Evolutionary conservation across 495 filamentous ascomycete species (phyloP).

Genomic region (Tetracladium setigerum): DNA sequence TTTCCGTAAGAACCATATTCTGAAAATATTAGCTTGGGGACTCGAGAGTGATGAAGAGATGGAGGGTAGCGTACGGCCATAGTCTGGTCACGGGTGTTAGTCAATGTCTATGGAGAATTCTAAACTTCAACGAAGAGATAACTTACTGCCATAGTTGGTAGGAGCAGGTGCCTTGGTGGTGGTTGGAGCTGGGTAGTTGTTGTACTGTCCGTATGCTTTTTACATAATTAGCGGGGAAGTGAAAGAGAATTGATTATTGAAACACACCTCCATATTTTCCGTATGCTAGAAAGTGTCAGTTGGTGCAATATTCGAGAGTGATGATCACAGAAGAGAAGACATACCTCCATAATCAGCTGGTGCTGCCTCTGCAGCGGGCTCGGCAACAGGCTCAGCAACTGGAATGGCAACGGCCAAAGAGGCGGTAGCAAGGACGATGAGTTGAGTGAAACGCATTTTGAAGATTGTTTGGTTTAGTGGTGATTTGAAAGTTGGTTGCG

Average conservation of each 20-base stretch:
- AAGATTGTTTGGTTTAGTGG: neutral
- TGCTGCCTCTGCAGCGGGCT: slow-evolving; percentile 3
- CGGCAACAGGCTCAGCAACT: neutral
- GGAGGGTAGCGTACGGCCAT: slow-evolving; percentile 4
- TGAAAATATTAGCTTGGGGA: neutral
- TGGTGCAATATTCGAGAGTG: neutral
- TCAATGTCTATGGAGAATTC: too few species aligned
- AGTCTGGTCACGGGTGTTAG: slow-evolving; percentile 1
- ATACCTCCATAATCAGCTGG: slow-evolving; percentile 16
- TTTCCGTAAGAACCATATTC: slow-evolving; percentile 9
- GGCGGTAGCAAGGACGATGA: slow-evolving; percentile 5
- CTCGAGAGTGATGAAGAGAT: neutral
- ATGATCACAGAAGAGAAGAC: neutral
- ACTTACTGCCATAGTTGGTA: neutral
- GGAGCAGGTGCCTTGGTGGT: neutral
- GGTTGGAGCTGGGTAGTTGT: slow-evolving; percentile 6
- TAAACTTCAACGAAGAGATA: neutral
- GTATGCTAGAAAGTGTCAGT: neutral
- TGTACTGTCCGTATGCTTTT: slow-evolving; percentile 5
- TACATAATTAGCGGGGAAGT: neutral
- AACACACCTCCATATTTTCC: neutral
- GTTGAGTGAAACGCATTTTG: slow-evolving; percentile 7
- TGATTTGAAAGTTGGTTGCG: neutral
- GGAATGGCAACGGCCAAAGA: slow-evolving; percentile 6
- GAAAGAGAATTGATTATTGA: neutral